These are phyloP conservation scores for Fusarium verticillioides DNA, from an alignment of 2,329 filamentous ascomycete species.

Conservation along the genomic window DNA sequence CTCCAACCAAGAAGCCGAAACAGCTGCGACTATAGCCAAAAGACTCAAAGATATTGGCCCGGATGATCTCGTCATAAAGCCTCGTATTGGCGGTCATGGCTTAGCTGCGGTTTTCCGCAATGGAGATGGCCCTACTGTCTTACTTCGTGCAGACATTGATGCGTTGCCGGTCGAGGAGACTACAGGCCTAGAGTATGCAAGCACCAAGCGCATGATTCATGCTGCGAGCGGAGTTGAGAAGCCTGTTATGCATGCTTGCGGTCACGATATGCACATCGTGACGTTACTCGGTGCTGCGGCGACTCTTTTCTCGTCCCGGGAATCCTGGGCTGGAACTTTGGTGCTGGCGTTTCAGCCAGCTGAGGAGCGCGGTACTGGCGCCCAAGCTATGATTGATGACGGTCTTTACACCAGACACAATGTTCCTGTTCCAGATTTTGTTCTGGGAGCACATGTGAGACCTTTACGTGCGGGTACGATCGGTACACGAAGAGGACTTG, in stretches of 20 bases:
- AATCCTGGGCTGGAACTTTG: constrained; percentile 70
- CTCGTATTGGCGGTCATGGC: constrained; percentile 67
- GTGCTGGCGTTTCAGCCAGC: constrained; percentile 74
- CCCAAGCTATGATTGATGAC: constrained; percentile 55
- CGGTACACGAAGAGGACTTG: constrained; percentile 39
- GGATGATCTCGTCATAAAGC: constrained; percentile 52
- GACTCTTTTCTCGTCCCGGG: constrained; percentile 56
- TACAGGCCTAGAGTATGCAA: constrained; percentile 66
- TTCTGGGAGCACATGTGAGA: constrained; percentile 53
- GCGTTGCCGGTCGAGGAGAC: constrained; percentile 67
- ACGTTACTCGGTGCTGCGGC: constrained; percentile 66
- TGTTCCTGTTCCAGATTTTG: constrained; percentile 48
- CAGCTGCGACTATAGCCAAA: constrained; percentile 58
- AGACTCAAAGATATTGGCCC: constrained; percentile 47
- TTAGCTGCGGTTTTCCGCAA: constrained; percentile 67
- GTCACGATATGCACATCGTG: constrained; percentile 74
- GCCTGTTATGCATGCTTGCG: constrained; percentile 75
- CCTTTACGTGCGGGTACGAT: constrained; percentile 48
- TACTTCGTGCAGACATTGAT: constrained; percentile 72
- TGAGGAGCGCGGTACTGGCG: constrained; percentile 72
- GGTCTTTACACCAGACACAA: constrained; percentile 46
- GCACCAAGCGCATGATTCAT: constrained; percentile 38
- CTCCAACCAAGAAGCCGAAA: constrained; percentile 65
- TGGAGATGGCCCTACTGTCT: constrained; percentile 63
- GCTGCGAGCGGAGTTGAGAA: constrained; percentile 41